Evolutionary conservation across 2,329 filamentous ascomycete species (phyloP).

Genomic region (Trichoderma sp.): DNA sequence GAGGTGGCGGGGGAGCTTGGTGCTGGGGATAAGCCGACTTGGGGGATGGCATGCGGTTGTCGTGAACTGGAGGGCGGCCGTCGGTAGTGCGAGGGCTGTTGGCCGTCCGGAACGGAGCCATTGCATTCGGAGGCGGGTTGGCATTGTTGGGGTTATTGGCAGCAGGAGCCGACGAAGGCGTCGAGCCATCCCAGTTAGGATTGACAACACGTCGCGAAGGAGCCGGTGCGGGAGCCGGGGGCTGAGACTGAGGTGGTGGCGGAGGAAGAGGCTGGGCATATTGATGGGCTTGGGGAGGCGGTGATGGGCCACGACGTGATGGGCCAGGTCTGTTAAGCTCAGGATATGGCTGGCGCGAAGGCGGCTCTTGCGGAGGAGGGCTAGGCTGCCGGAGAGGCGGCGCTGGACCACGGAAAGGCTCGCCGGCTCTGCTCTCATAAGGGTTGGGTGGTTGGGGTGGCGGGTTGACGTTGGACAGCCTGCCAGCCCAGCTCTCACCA

Average conservation of each 20-base stretch:
- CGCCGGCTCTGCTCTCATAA: slow-evolving; percentile 71
- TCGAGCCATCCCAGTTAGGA: slow-evolving; percentile 57
- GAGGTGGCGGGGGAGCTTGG: slow-evolving; percentile 46
- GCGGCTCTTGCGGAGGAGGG: slow-evolving; percentile 68
- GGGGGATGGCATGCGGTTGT: slow-evolving; percentile 87
- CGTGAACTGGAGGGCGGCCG: slow-evolving; percentile 72
- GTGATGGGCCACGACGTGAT: slow-evolving; percentile 53
- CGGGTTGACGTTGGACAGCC: slow-evolving; percentile 76
- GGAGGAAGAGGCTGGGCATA: slow-evolving; percentile 51
- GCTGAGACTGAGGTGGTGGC: slow-evolving; percentile 43
- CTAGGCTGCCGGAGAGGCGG: slow-evolving; percentile 71
- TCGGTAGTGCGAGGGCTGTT: slow-evolving; percentile 76
- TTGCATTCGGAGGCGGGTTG: slow-evolving; percentile 45
- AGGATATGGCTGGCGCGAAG: slow-evolving; percentile 62
- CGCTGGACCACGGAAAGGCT: slow-evolving; percentile 64
- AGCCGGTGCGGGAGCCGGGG: slow-evolving; percentile 50
- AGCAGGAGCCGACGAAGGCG: slow-evolving; percentile 43
- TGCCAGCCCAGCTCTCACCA: slow-evolving; percentile 57
- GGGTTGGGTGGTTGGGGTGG: slow-evolving; percentile 75
- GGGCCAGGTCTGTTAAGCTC: slow-evolving; percentile 34
- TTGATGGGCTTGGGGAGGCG: slow-evolving; percentile 49
- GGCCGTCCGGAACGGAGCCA: slow-evolving; percentile 69
- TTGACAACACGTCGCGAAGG: slow-evolving; percentile 58
- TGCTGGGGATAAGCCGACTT: slow-evolving; percentile 82
- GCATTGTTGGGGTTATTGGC: slow-evolving; percentile 38